Base-by-base conservation (phyloP, 768 basidiomycete genomes). In the Naganishia friedmannii region DNA sequence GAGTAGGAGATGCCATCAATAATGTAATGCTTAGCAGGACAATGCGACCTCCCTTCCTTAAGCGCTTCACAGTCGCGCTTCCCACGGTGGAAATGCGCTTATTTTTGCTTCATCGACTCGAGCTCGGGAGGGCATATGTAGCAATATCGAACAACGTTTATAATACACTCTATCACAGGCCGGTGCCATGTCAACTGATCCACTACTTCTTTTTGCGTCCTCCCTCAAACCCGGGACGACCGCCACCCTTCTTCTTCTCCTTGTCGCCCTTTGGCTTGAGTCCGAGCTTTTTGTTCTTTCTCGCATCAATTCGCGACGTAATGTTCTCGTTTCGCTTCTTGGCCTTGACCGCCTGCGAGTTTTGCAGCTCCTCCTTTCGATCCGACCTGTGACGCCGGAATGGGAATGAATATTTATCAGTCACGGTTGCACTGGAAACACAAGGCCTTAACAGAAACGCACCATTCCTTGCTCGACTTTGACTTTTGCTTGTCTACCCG, bases 241-340 rank as follows among this genome's bases (percentile, higher is more conserved):
- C 71, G 5, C 75, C 75, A 39, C 70, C 72, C 65, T 74, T 73
- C 65, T 54, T 60, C 45, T 68, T 75, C 46, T 69, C 68, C 63
- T 68, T 68, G 60, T 74, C 74, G 21, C 79, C 78, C 86, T 86
- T 75, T 77, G 79, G 74, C 84, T 85, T 72, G 82, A 82, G 58
- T 73, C 87, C 83, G 84, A 83, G 87, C 71, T 83, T 82, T 78
- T 85, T 87, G 57, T 88, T 87, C 73, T 84, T 86, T 79, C 85
- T 85, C 39, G 89, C 85, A 78, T 97, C 93, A 68, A 88, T 87
- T 21, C 93, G 87, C 83, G 86, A 87, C 0, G 92, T 90, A 74
- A 97, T 90, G 76, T 98, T 97, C 75, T 95, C 93, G 17, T 87
- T 78, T 4, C 93, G 86, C 82, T 98, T 98, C 84, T 94, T 92